Evolutionary conservation across 176 grass and related monocot genomes (phyloP).

Genomic region (Juncus inflexus): DNA sequence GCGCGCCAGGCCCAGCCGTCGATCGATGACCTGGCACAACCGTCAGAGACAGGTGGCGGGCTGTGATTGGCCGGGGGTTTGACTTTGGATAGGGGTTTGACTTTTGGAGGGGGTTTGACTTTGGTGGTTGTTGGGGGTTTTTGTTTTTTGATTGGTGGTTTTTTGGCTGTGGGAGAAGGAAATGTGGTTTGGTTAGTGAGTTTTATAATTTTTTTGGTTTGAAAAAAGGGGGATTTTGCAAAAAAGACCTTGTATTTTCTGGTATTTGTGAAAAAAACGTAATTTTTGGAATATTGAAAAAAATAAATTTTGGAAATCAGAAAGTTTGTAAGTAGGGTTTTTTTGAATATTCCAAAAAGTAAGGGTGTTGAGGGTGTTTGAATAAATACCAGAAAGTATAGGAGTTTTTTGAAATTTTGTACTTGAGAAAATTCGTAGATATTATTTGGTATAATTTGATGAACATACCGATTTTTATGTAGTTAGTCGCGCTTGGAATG

Average conservation of each 20-base stretch:
- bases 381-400: too few relatives aligned
- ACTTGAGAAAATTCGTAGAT: slow-evolving; percentile 8
- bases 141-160: slow-evolving; percentile 42
- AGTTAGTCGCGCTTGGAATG: slow-evolving; percentile 1
- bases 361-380: too few relatives aligned
- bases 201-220: too few relatives aligned
- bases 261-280: too few relatives aligned
- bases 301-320: too few relatives aligned
- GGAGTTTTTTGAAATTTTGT: slow-evolving; percentile 10
- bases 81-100: slow-evolving; percentile 19
- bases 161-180: slow-evolving; percentile 42
- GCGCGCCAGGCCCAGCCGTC: slow-evolving; percentile 87
- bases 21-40: slow-evolving; percentile 75
- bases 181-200: neutral
- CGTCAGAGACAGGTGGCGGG: slow-evolving; percentile 52
- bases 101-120: slow-evolving; percentile 28
- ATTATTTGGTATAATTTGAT: slow-evolving; percentile 5
- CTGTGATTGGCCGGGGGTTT: slow-evolving; percentile 36
- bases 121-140: slow-evolving; percentile 40
- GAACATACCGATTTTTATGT: slow-evolving; percentile 10
- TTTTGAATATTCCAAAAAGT: too few relatives aligned
- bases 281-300: too few relatives aligned
- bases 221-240: too few relatives aligned
- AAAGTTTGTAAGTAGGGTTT: too few relatives aligned
- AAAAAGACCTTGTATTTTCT: too few relatives aligned